These are phyloP conservation scores for Serpula lacrymans DNA, from an alignment of 768 basidiomycete genomes.

Conservation along the genomic window DNA sequence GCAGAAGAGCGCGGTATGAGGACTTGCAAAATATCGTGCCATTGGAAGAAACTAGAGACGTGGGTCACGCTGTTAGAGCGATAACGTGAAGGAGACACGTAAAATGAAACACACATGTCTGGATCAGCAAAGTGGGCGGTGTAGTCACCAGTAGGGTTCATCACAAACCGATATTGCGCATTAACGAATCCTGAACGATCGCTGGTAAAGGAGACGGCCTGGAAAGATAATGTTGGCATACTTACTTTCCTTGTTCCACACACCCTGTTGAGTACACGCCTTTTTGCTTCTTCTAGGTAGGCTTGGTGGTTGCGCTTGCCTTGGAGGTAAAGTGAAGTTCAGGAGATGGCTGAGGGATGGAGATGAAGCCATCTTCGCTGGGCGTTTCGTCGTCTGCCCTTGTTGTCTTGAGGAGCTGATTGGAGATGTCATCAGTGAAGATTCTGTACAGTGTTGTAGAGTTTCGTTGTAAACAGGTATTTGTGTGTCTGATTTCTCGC, in stretches of 20 bases:
- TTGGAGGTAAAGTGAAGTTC: conserved; percentile 90
- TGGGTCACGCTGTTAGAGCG: conserved; percentile 1
- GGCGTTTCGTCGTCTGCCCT: conserved; percentile 48
- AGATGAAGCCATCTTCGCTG: conserved; percentile 63
- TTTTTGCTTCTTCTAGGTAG: conserved; percentile 76
- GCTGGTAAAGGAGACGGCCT: conserved; percentile 11
- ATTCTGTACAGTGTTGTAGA: conserved; percentile 19
- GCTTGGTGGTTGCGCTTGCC: conserved; percentile 60
- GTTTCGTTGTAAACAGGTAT: conserved; percentile 10
- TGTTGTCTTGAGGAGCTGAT: conserved; percentile 21
- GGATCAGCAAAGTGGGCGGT: conserved; percentile 97
- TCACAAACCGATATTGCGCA: conserved; percentile 92
- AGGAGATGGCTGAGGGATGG: conserved; percentile 81
- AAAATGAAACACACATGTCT: conserved; percentile 69
- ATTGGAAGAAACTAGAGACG: conserved; percentile 78
- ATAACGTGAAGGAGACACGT: conserved; percentile 2
- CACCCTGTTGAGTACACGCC: conserved; percentile 55
- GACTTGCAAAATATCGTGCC: conserved; percentile 94
- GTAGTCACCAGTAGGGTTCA: conserved; percentile 90
- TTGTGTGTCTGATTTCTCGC: conserved; percentile 2
- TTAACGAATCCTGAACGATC: conserved; percentile 91
- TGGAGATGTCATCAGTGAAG: conserved; percentile 18
- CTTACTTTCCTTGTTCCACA: conserved; percentile 93
- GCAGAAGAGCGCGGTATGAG: conserved; percentile 84
- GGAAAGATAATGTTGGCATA: conserved; percentile 22